Evolutionary conservation across 2,329 filamentous ascomycete genomes (phyloP), one percentile per base, ranked within the genome.

Genomic region (Aspergillus bombycis): DNA sequence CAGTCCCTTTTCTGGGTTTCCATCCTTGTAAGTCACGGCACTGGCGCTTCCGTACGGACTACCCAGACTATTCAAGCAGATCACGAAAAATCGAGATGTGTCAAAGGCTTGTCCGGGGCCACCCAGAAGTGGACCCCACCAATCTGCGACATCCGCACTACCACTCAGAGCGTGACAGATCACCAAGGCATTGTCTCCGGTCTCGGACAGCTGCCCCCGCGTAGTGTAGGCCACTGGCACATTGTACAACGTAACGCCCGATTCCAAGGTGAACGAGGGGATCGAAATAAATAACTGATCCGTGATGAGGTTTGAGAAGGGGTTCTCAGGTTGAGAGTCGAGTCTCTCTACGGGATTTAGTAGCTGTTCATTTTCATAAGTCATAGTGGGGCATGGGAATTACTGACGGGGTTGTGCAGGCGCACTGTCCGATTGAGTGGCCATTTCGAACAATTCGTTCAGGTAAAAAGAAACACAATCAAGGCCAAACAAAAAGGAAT

Each of bases 221-320:
- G 85, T 87, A 64, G 87, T 89, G 79, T 89, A 89, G 62, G 88
- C 87, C 57, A 90, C 81, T 3, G 85, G 86, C 19, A 89, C 86
- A 86, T 98, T 95, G 70, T 85, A 82, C 23, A 99, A 85, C 0
- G 87, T 90, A 28, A 91, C 92, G 56, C 95, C 95, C 2, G 94
- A 98, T 79, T 99, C 95, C 68, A 99, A 91, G 10, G 91, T 93
- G 78, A 97, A 97, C 30, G 89, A 89, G 2, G 95, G 94, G 61
- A 99, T 87, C 65, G 95, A 87, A 62, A 91, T 93, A 73, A 96
- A 91, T 60, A 90, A 85, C 80, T 98, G 95, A 72, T 97, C 90
- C 58, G 93, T 90, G 58, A 99, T 96, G 74, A 98, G 85, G 67
- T 85, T 81, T 65, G 92, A 88, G 77, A 94, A 98, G 34, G 94